Conservation (phyloP, 805 yeast species). For the Saccharomyces kudriavzevii region DNA sequence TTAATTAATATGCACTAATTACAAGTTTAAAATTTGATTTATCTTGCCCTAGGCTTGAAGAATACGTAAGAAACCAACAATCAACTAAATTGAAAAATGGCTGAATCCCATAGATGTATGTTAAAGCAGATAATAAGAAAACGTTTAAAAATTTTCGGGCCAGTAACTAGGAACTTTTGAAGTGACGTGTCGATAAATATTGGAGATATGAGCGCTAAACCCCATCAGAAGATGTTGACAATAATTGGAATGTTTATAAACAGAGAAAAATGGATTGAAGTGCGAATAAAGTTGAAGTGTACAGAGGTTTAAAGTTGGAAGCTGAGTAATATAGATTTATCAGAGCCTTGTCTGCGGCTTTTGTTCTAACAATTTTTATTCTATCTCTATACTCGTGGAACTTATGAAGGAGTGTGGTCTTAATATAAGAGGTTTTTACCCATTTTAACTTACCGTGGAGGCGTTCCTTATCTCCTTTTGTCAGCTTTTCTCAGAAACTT, state of each 20-base stretch:
- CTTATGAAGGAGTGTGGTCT: too few relatives aligned
- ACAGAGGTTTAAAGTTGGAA: too few relatives aligned
- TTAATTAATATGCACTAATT: not conserved
- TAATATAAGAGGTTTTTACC: too few relatives aligned
- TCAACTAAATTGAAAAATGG: constrained; percentile 46
- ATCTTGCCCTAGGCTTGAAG: not conserved
- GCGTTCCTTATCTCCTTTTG: too few relatives aligned
- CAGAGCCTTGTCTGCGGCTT: too few relatives aligned
- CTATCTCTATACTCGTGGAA: too few relatives aligned
- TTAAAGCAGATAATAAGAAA: constrained; percentile 18
- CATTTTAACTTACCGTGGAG: too few relatives aligned
- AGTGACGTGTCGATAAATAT: not conserved
- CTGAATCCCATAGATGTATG: constrained; percentile 96
- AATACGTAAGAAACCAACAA: not conserved
- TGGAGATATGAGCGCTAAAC: not conserved
- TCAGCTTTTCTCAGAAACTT: too few relatives aligned
- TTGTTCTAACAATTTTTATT: too few relatives aligned
- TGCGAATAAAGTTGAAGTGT: not conserved
- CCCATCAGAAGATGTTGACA: not conserved
- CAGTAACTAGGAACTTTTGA: not conserved
- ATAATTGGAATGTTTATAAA: too few relatives aligned
- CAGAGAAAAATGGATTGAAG: too few relatives aligned
- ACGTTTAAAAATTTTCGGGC: not conserved
- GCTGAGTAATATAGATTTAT: too few relatives aligned
- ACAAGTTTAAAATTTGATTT: not conserved